phyloP scores from a whole-genome alignment of 2,329 filamentous ascomycete species.

The Colletotrichum endophyticum region DNA sequence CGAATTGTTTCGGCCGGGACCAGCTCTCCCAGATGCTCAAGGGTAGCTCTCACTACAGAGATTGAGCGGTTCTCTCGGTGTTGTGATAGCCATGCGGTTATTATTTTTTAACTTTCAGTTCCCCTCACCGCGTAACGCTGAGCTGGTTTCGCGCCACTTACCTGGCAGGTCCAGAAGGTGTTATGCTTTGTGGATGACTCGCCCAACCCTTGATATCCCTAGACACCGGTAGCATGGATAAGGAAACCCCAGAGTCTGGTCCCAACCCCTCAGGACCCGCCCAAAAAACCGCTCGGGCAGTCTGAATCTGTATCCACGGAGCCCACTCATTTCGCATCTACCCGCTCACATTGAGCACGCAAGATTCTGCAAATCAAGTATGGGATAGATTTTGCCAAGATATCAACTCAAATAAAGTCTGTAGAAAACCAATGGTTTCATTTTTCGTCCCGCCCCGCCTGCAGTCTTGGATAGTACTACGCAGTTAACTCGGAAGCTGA shows the following conservation, averaged over 20 bases:
- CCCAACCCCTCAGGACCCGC: not conserved
- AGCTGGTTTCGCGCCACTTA: not conserved
- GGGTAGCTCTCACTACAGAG: not conserved
- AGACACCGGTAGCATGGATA: not conserved
- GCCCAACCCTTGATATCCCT: not conserved
- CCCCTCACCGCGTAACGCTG: not conserved
- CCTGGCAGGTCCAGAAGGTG: not conserved
- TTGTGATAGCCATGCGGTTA: not conserved
- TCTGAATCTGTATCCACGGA: not conserved
- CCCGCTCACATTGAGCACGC: not conserved
- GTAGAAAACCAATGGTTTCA: not conserved
- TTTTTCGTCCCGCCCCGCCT: not conserved
- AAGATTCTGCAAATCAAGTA: not conserved
- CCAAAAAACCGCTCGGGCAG: not conserved
- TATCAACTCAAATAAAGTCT: not conserved
- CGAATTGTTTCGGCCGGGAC: not conserved
- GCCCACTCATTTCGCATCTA: not conserved
- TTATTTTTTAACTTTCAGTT: not conserved
- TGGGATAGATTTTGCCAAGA: not conserved
- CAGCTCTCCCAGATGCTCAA: not conserved
- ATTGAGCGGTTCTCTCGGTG: not conserved
- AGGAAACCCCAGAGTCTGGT: not conserved
- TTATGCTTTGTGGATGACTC: conserved; percentile 8
- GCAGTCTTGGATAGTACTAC: not conserved
- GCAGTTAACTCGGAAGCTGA: not conserved